phyloP scores from a whole-genome alignment of 345 rosid genomes.

The Streptanthus diversifolius region DNA sequence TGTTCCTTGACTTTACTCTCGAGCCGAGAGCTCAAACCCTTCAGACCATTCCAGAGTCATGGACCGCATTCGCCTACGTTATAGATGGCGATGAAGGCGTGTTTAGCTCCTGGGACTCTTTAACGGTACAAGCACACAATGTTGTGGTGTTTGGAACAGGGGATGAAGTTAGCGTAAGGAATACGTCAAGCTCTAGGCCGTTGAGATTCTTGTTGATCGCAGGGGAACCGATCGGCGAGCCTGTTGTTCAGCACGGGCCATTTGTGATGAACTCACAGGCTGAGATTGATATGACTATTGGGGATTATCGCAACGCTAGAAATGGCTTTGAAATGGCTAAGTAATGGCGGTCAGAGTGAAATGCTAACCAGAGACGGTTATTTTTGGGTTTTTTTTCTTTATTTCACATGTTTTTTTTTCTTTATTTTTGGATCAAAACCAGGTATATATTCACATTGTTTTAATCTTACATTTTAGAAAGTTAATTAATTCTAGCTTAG shows the following conservation, averaged over 20 bases:
- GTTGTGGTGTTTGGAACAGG: constrained; percentile 61
- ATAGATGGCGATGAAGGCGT: constrained; percentile 62
- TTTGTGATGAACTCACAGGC: constrained; percentile 86
- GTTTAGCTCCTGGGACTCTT: constrained; percentile 44
- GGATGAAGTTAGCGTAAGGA: constrained; percentile 58
- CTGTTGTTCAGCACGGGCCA: constrained; percentile 75
- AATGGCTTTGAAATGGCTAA: constrained; percentile 80
- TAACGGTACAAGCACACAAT: constrained; percentile 42
- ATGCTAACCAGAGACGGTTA: background rate
- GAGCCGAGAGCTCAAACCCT: constrained; percentile 49
- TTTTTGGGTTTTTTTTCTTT: background rate
- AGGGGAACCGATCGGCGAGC: constrained; percentile 72
- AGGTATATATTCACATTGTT: background rate
- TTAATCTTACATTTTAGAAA: background rate
- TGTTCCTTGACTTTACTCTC: constrained; percentile 70
- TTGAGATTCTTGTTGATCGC: constrained; percentile 62
- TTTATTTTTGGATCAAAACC: too few species aligned
- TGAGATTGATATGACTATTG: constrained; percentile 68
- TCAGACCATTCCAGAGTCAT: constrained; percentile 61
- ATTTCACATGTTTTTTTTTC: background rate
- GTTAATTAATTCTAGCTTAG: background rate
- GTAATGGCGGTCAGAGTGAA: constrained; percentile 41
- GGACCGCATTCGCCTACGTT: constrained; percentile 68
- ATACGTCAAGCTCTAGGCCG: constrained; percentile 41
- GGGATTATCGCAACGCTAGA: constrained; percentile 52